phyloP scores from a whole-genome alignment of 2,329 filamentous ascomycete species.

The Botryosphaeria agaves region DNA sequence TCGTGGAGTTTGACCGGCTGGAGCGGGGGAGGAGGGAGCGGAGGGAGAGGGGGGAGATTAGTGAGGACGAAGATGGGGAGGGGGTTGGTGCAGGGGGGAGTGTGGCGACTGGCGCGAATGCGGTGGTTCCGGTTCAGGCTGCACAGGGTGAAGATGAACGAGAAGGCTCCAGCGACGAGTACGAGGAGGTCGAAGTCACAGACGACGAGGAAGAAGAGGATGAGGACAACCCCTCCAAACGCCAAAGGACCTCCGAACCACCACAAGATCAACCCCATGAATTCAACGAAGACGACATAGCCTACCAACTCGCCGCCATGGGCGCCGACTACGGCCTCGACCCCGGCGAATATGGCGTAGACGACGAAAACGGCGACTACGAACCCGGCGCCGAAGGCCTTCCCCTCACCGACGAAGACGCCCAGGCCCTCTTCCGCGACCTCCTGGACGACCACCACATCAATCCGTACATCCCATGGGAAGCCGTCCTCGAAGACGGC shows the following conservation, averaged over 20 bases:
- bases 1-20: conserved; percentile 47
- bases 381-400: conserved; percentile 57
- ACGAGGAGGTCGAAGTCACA: conserved; percentile 61
- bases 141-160: conserved; percentile 9
- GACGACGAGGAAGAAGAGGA: conserved; percentile 34
- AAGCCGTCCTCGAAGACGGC: conserved; percentile 70
- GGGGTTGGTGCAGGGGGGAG: conserved; percentile 11
- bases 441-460: conserved; percentile 67
- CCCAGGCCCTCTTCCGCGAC: conserved; percentile 64
- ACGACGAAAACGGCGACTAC: conserved; percentile 37
- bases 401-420: conserved; percentile 57
- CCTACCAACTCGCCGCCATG: conserved; percentile 80
- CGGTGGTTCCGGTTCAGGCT: conserved; percentile 4
- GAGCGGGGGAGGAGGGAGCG: conserved; percentile 48
- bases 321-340: conserved; percentile 69
- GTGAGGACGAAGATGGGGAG: conserved; percentile 10
- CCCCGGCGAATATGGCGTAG: conserved; percentile 59
- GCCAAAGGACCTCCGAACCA: conserved; percentile 27
- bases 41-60: conserved; percentile 8
- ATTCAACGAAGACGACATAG: conserved; percentile 89
- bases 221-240: conserved; percentile 33
- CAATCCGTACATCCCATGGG: conserved; percentile 83
- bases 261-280: conserved; percentile 41
- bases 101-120: conserved; percentile 6
- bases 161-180: conserved; percentile 48